Percentiles rank a stretch among this genome's conserved stretches.
These are phyloP conservation scores for Fusarium sp. DNA, from an alignment of 2,329 filamentous ascomycete species.

Conservation along the genomic window DNA sequence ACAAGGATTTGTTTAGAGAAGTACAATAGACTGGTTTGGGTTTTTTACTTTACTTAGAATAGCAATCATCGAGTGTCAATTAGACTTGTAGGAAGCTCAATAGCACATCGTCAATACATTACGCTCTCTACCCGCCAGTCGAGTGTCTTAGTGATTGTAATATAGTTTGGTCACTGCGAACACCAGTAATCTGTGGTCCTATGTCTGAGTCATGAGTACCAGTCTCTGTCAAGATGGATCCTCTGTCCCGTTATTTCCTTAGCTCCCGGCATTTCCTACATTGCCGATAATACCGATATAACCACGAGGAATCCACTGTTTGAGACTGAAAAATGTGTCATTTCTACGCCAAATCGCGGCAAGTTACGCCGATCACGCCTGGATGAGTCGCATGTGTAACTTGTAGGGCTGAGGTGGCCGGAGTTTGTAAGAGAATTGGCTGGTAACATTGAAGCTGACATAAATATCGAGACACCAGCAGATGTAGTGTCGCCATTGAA, in stretches of 20 bases:
- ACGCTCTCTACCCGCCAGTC: not conserved
- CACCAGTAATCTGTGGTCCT: too few relatives aligned
- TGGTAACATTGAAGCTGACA: not conserved
- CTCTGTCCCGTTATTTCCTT: not conserved
- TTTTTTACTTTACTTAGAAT: constrained; percentile 5
- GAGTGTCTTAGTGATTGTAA: not conserved
- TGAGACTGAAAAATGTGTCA: not conserved
- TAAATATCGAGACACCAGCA: not conserved
- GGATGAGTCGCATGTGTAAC: not conserved
- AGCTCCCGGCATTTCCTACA: not conserved
- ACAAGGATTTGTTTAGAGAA: not conserved
- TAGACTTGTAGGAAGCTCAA: not conserved
- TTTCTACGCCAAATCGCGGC: not conserved
- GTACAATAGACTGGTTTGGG: constrained; percentile 14
- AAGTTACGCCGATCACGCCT: not conserved
- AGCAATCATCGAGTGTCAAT: not conserved
- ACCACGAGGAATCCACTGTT: not conserved
- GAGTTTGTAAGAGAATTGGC: too few relatives aligned
- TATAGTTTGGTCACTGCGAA: not conserved
- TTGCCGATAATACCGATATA: constrained; percentile 11
- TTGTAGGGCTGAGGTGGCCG: not conserved
- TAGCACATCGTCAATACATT: not conserved
- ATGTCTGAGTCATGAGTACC: too few relatives aligned
- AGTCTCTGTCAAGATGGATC: too few relatives aligned
- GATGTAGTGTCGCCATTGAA: not conserved